Evolutionary conservation across 192 early-diverging fungal genomes (phyloP), one percentile per base, ranked within the genome.

Genomic region (Podochytrium sp.): DNA sequence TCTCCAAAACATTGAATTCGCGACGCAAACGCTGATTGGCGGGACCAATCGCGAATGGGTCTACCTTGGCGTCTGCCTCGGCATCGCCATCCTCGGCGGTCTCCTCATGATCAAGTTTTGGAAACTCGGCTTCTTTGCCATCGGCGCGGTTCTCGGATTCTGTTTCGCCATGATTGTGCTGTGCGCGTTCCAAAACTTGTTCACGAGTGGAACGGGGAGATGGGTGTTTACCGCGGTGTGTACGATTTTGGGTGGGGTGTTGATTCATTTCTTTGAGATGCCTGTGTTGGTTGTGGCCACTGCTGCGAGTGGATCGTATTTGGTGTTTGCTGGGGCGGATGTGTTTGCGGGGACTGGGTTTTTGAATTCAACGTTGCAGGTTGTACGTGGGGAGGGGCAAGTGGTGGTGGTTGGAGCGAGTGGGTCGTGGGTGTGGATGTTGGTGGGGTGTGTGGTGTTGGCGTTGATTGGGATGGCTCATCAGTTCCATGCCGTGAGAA

Each of bases 281-380:
- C 53, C 57, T 58, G 63, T 65, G 6, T 42, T 65, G 33, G 75
- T 89, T 3, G 83, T 90, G 39, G 53, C 88, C 29, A 73, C 75
- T 5, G 5, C 59, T 80, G 2, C 64, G 88, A 52, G 59, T 84
- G 86, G 87, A 16, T 75, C 84, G 14, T 86, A 80, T 43, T 65
- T 82, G 5, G 75, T 87, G 32, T 80, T 91, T 34, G 38, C 81
- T 23, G 88, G 86, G 7, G 62, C 90, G 0, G 88, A 89, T 63
- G 42, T 86, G 1, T 91, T 86, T 60, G 75, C 80, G 0, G 82
- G 84, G 42, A 87, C 86, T 30, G 87, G 85, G 1, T 86, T 89
- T 65, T 34, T 60, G 27, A 42, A 18, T 12, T 47, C 40, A 4
- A 52, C 40, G 7, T 4, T 71, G 6, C 29, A 20, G 14, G 39